phyloP scores from a whole-genome alignment of 495 filamentous ascomycete genomes.

The Daldinia concentrica region DNA sequence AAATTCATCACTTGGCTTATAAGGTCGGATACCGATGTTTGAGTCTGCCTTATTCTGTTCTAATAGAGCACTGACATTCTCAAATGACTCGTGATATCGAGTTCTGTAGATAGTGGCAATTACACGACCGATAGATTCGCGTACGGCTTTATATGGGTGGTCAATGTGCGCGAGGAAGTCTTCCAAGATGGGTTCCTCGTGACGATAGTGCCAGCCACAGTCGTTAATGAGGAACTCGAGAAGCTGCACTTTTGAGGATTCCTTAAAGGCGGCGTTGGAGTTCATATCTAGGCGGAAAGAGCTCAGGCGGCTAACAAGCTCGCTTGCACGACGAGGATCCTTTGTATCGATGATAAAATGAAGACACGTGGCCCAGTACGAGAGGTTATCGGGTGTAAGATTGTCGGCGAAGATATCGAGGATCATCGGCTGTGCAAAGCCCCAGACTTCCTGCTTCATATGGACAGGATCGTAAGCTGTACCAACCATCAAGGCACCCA shows the following conservation, averaged over 20 bases:
- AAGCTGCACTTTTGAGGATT: conserved; percentile 94
- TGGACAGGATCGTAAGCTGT: conserved; percentile 75
- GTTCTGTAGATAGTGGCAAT: conserved; percentile 88
- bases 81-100: conserved; percentile 91
- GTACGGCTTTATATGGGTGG: conserved; percentile 96
- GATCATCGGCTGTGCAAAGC: conserved; percentile 88
- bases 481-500: conserved; percentile 81
- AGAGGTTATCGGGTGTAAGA: conserved; percentile 90
- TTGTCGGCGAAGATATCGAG: conserved; percentile 86
- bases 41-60: conserved; percentile 79
- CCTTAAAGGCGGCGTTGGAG: conserved; percentile 98
- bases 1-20: conserved; percentile 79
- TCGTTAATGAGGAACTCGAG: conserved; percentile 88
- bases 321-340: conserved; percentile 86
- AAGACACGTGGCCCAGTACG: conserved; percentile 93
- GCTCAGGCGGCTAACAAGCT: conserved; percentile 83
- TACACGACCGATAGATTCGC: conserved; percentile 92
- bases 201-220: conserved; percentile 94
- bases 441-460: conserved; percentile 80
- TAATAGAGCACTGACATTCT: conserved; percentile 76
- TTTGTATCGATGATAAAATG: conserved; percentile 81
- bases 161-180: conserved; percentile 92
- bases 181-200: conserved; percentile 85
- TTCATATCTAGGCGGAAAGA: conserved; percentile 91
- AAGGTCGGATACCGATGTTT: conserved; percentile 86